Conservation (phyloP, 2,329 filamentous ascomycete species). For the Fonsecaea monophora region DNA sequence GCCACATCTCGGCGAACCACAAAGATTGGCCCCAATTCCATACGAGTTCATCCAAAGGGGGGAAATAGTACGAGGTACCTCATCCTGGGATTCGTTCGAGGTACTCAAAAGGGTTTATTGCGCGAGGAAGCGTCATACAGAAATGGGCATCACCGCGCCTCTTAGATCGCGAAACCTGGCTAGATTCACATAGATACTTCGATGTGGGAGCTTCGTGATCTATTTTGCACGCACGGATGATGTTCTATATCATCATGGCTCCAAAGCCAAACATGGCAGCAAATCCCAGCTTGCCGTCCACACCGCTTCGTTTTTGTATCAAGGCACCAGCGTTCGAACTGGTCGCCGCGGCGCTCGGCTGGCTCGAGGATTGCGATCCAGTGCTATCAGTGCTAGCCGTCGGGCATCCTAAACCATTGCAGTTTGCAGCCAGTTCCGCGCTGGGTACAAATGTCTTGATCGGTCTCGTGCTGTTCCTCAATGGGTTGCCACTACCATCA, state of each 20-base stretch:
- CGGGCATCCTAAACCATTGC: slow-evolving; percentile 26
- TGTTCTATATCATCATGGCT: slow-evolving; percentile 3
- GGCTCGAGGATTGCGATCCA: slow-evolving; percentile 7
- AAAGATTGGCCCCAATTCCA: not conserved
- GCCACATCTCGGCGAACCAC: not conserved
- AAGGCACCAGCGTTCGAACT: slow-evolving; percentile 21
- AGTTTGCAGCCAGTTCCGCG: slow-evolving; percentile 25
- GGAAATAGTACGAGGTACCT: too few species aligned
- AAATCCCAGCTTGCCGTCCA: slow-evolving; percentile 20
- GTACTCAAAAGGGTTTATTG: not conserved
- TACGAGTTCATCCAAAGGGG: too few species aligned
- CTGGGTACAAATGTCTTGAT: slow-evolving; percentile 34
- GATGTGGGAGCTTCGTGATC: not conserved
- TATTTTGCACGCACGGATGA: not conserved
- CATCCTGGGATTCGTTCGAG: not conserved
- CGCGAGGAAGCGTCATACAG: not conserved
- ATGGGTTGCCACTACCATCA: slow-evolving; percentile 25
- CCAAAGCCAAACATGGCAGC: slow-evolving; percentile 28
- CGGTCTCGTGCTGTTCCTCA: slow-evolving; percentile 29
- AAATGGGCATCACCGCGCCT: not conserved
- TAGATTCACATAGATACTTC: not conserved
- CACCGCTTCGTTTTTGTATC: slow-evolving; percentile 12
- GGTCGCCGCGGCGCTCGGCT: slow-evolving; percentile 12
- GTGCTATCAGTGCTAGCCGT: slow-evolving; percentile 13
- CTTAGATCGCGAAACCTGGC: not conserved